These are phyloP conservation scores for Pterocarpus macrocarpus DNA, from an alignment of 306 rosid genomes.

Conservation along the genomic window DNA sequence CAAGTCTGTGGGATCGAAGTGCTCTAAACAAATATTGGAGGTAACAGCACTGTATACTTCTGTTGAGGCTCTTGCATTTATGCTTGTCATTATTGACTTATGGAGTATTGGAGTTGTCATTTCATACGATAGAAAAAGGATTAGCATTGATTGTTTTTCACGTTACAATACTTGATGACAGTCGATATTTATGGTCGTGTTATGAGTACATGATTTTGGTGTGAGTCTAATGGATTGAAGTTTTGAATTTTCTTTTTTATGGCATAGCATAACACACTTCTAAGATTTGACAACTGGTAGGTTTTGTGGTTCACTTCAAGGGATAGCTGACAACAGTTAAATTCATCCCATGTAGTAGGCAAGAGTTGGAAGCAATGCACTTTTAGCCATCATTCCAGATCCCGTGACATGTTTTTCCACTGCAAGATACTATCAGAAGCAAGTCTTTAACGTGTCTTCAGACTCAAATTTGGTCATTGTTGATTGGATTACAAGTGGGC, in stretches of 20 bases:
- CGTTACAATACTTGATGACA: neutral
- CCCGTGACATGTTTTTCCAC: constrained; percentile 98
- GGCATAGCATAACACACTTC: constrained; percentile 5
- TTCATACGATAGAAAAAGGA: constrained; percentile 10
- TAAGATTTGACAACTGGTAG: neutral
- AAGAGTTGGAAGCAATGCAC: constrained; percentile 76
- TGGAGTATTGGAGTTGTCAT: constrained; percentile 7
- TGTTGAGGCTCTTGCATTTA: constrained; percentile 11
- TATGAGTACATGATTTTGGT: constrained; percentile 14
- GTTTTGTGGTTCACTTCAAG: constrained; percentile 31
- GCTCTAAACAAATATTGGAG: constrained; percentile 81
- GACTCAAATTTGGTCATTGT: constrained; percentile 88
- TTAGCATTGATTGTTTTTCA: constrained; percentile 14
- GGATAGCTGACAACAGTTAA: constrained; percentile 48
- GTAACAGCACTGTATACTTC: constrained; percentile 49
- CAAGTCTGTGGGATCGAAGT: constrained; percentile 76
- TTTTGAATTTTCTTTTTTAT: constrained; percentile 13
- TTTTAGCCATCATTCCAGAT: constrained; percentile 87
- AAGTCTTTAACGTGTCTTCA: constrained; percentile 67
- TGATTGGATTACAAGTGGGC: constrained; percentile 98
- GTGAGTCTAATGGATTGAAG: constrained; percentile 3
- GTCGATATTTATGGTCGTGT: constrained; percentile 19
- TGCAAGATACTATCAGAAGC: constrained; percentile 91
- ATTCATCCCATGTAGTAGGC: constrained; percentile 72
- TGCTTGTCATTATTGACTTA: constrained; percentile 17